phyloP scores from a whole-genome alignment of 2,329 filamentous ascomycete species.

The Colletotrichum sp. region DNA sequence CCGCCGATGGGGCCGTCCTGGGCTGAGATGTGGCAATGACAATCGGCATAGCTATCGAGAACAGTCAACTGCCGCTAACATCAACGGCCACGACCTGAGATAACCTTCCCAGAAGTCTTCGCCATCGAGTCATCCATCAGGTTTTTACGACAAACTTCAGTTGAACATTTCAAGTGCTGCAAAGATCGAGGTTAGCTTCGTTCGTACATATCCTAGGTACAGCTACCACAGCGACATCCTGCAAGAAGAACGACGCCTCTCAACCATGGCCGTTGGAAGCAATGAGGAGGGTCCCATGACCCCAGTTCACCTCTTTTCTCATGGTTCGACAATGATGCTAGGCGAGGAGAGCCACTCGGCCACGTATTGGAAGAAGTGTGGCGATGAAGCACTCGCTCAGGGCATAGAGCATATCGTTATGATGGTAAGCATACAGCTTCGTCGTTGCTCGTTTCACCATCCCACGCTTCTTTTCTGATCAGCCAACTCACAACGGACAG shows the following conservation, averaged over 20 bases:
- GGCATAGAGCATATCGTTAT: conserved; percentile 68
- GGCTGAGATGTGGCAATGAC: not conserved
- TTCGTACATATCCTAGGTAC: not conserved
- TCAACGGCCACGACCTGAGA: not conserved
- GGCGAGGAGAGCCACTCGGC: conserved; percentile 67
- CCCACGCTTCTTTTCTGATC: not conserved
- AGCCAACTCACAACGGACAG: conserved; percentile 31
- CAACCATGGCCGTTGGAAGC: conserved; percentile 4
- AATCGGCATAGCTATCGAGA: not conserved
- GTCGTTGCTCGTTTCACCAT: not conserved
- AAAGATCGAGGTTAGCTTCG: not conserved
- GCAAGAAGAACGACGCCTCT: not conserved
- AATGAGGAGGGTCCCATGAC: conserved; percentile 32
- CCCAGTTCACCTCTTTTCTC: conserved; percentile 71
- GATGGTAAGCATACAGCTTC: conserved; percentile 53
- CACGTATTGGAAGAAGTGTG: conserved; percentile 69
- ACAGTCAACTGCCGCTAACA: not conserved
- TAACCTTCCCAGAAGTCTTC: not conserved
- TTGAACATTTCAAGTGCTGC: too few species aligned
- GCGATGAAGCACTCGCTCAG: conserved; percentile 64
- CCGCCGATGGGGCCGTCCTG: conserved; percentile 4
- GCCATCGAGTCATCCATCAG: not conserved
- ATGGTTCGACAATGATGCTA: conserved; percentile 76
- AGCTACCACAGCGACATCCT: not conserved
- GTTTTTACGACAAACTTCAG: not conserved